Conservation (phyloP, 148 eudicot genomes). For the Limonium bicolor region DNA sequence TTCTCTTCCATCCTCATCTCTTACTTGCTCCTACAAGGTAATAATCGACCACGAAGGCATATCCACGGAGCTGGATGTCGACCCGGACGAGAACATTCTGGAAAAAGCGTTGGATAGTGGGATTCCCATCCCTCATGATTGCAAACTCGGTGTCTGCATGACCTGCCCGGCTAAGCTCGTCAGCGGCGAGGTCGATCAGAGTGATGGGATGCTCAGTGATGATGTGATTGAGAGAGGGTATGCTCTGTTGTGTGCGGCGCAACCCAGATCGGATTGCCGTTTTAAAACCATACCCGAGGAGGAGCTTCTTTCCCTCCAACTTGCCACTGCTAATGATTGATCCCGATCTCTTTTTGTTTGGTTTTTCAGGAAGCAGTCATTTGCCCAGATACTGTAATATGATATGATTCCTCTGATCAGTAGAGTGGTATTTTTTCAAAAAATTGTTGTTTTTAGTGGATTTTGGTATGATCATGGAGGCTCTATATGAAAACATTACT, state of each 20-base stretch:
- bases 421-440: too few species aligned
- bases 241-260: conserved; percentile 56
- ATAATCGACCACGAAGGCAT: conserved; percentile 47
- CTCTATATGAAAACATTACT: too few species aligned
- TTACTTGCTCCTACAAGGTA: conserved; percentile 41
- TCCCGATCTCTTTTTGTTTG: neutral
- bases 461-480: too few species aligned
- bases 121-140: conserved; percentile 55
- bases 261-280: conserved; percentile 67
- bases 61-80: conserved; percentile 58
- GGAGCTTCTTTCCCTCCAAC: conserved; percentile 66
- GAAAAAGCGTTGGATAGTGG: conserved; percentile 61
- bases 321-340: conserved; percentile 86
- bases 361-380: too few species aligned
- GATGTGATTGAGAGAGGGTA: conserved; percentile 75
- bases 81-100: conserved; percentile 64
- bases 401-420: too few species aligned
- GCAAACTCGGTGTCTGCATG: conserved; percentile 96
- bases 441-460: too few species aligned
- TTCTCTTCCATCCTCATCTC: neutral
- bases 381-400: too few species aligned
- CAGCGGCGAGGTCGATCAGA: conserved; percentile 65
- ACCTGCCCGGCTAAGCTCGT: conserved; percentile 79
- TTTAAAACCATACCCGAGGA: conserved; percentile 70
- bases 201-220: conserved; percentile 92